A percentile compares a stretch with the other conserved stretches of the same genome.
These are phyloP conservation scores for Hansenula lynferdii DNA, from an alignment of 1,139 yeast species.

Conservation along the genomic window DNA sequence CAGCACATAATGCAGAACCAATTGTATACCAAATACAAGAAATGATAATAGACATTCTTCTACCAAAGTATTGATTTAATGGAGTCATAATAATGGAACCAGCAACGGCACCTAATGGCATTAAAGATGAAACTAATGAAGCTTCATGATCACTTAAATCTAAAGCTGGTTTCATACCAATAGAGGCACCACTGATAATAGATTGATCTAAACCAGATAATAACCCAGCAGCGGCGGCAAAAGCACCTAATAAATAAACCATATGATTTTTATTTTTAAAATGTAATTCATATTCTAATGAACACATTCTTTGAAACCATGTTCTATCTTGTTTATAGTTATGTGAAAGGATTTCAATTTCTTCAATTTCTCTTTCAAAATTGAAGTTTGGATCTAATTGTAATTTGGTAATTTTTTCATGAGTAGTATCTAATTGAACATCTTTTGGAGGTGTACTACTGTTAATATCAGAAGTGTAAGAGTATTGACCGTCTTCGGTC, in stretches of 20 bases:
- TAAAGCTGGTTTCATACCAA: conserved; percentile 41
- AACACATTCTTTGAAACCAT: conserved; percentile 15
- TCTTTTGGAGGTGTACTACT: neutral
- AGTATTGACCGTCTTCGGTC: conserved; percentile 1
- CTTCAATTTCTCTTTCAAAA: conserved; percentile 19
- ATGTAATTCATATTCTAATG: conserved; percentile 20
- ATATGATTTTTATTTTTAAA: conserved; percentile 41
- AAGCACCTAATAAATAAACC: conserved; percentile 42
- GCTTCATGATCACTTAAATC: conserved; percentile 31
- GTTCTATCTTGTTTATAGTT: conserved; percentile 17
- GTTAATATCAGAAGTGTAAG: neutral
- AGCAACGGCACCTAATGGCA: conserved; percentile 58
- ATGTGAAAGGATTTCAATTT: conserved; percentile 18
- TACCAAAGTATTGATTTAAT: conserved; percentile 45
- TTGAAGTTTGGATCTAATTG: conserved; percentile 14
- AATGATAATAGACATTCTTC: conserved; percentile 45
- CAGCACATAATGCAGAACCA: conserved; percentile 53
- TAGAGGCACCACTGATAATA: conserved; percentile 52
- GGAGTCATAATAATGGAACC: conserved; percentile 48
- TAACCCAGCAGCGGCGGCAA: conserved; percentile 56
- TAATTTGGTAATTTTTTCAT: conserved; percentile 10
- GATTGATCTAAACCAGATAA: conserved; percentile 56
- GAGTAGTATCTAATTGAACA: conserved; percentile 8
- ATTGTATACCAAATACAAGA: conserved; percentile 53
- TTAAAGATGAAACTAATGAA: conserved; percentile 45